Evolutionary conservation across 805 yeast genomes (phyloP), one percentile per base, ranked within the genome.

Genomic region (Candida golubevii): DNA sequence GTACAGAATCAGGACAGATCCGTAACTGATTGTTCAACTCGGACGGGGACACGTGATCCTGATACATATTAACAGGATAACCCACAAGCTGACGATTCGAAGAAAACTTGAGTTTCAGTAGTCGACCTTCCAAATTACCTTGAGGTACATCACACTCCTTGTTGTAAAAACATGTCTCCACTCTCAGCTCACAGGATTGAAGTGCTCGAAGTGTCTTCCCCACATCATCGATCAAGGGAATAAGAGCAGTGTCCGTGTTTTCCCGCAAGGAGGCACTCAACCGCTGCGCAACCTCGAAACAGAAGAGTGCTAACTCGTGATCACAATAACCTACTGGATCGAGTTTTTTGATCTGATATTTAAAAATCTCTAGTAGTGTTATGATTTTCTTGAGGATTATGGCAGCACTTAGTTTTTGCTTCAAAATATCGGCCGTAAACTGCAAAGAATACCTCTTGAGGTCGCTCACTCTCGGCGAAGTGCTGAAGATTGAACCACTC

Each of bases 261-360:
- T 18, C 28, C 26, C 31, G 18, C 10, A 36, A 35, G 11, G 28
- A 14, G 7, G 13, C 35, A 11, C 35, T 8, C 33, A 45, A 28
- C 9, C 9, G 9, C 14, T n/a, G 44, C 27, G 49, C 47, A 3
- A 44, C 23, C 2, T 30, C 36, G 29, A 34, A 65, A 41, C 62
- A 50, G 1, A 71, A 54, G 44, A 58, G 65, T 2, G 71, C 69
- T 41, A 66, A 39, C 45, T 66, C 72, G 48, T 57, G 61, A 47
- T 71, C 74, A 47, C 75, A 71, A 41, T 59, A 60, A 1, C 66
- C 63, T n/a, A 62, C 31, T 23, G 42, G 51, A 3, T 58, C 54
- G 10, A 55, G 45, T 42, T 66, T 63, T 34, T 59, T 59, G 28
- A 50, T 41, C 49, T 71, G 71, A 40, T 60, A 61, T 36, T 60